phyloP scores from a whole-genome alignment of 2,329 filamentous ascomycete genomes.

The Neoascochyta sp. region DNA sequence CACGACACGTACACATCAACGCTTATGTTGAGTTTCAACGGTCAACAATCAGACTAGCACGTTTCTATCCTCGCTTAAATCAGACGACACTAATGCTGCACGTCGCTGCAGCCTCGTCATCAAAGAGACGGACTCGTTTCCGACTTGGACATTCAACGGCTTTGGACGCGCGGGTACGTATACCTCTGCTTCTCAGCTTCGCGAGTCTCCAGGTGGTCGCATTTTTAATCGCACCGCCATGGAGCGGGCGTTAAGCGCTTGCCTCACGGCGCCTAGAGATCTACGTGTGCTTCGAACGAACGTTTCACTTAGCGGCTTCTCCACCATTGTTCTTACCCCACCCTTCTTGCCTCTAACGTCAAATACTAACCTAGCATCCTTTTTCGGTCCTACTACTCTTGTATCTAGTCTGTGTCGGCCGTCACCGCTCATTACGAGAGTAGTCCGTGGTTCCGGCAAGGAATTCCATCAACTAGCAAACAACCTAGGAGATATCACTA shows the following conservation, averaged over 20 bases:
- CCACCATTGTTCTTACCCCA: slow-evolving; percentile 12
- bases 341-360: slow-evolving; percentile 11
- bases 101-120: slow-evolving; percentile 23
- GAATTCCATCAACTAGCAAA: slow-evolving; percentile 7
- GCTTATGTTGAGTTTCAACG: slow-evolving; percentile 7
- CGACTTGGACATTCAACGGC: slow-evolving; percentile 16
- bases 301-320: slow-evolving; percentile 9
- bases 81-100: slow-evolving; percentile 24
- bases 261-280: slow-evolving; percentile 4
- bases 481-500: slow-evolving; percentile 2
- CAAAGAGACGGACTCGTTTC: slow-evolving; percentile 21
- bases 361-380: slow-evolving; percentile 13
- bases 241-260: slow-evolving; percentile 7
- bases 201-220: not conserved
- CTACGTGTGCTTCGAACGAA: too few species aligned
- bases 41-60: slow-evolving; percentile 18
- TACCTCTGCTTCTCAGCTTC: not conserved
- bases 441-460: slow-evolving; percentile 10
- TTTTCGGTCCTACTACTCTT: slow-evolving; percentile 22
- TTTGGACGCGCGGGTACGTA: slow-evolving; percentile 2
- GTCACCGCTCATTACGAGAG: slow-evolving; percentile 22
- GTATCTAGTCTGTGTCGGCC: slow-evolving; percentile 9
- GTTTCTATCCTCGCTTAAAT: slow-evolving; percentile 22
- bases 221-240: not conserved
- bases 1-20: too few species aligned